These are phyloP conservation scores for Tricholoma matsutake DNA, from an alignment of 768 basidiomycete species.

Conservation along the genomic window DNA sequence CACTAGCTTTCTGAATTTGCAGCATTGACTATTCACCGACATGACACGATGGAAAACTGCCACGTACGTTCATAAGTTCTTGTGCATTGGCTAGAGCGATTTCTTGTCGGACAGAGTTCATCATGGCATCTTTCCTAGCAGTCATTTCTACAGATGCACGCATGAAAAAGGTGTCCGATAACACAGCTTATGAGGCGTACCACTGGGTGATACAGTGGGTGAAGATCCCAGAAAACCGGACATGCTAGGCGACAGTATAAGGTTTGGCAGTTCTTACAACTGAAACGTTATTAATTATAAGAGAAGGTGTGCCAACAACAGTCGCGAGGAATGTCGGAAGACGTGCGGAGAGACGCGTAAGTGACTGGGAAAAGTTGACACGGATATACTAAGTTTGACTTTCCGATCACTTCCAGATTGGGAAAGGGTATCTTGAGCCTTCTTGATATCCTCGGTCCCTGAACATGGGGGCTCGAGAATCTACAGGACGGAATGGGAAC, in stretches of 20 bases:
- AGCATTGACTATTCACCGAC: neutral
- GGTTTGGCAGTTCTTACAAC: neutral
- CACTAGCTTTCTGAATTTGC: slow-evolving; percentile 62
- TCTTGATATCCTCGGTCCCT: neutral
- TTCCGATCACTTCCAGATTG: slow-evolving; percentile 14
- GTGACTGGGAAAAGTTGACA: neutral
- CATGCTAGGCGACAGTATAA: slow-evolving; percentile 30
- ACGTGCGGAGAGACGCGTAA: neutral
- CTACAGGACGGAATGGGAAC: slow-evolving; percentile 37
- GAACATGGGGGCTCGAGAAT: slow-evolving; percentile 70
- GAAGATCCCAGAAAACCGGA: slow-evolving; percentile 49
- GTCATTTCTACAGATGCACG: slow-evolving; percentile 34
- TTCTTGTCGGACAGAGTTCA: slow-evolving; percentile 66
- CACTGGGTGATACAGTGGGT: slow-evolving; percentile 30
- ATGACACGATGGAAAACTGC: neutral
- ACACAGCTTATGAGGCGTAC: slow-evolving; percentile 18
- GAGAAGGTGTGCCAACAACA: neutral
- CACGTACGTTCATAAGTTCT: slow-evolving; percentile 71
- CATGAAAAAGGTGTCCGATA: neutral
- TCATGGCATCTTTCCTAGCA: slow-evolving; percentile 50
- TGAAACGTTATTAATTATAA: neutral
- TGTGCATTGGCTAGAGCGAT: slow-evolving; percentile 74
- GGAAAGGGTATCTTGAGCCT: neutral
- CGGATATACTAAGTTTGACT: neutral
- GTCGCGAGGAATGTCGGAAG: neutral